Conservation (phyloP, 1,139 yeast species). For the Zygosaccharomyces sapae region DNA sequence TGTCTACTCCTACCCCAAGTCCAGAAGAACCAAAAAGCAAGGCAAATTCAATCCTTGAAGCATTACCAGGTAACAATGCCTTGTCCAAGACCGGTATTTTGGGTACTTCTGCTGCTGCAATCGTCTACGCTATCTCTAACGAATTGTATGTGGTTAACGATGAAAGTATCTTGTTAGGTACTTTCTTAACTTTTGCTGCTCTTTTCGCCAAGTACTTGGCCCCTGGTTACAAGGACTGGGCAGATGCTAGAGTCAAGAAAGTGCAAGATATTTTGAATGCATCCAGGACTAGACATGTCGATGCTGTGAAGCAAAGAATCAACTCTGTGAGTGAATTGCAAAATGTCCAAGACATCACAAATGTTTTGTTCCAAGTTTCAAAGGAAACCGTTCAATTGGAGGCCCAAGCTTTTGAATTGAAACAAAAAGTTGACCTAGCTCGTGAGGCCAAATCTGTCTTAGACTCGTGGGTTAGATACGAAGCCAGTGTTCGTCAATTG, state of each 20-base stretch:
- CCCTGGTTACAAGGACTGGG: slow-evolving; percentile 93
- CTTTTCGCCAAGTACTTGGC: slow-evolving; percentile 84
- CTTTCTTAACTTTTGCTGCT: slow-evolving; percentile 73
- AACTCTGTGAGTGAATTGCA: slow-evolving; percentile 80
- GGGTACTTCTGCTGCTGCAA: slow-evolving; percentile 93
- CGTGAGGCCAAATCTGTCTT: slow-evolving; percentile 89
- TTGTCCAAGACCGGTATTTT: slow-evolving; percentile 90
- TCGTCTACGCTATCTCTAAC: slow-evolving; percentile 88
- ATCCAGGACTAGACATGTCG: slow-evolving; percentile 85
- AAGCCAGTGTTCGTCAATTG: slow-evolving; percentile 91
- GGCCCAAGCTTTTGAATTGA: slow-evolving; percentile 87
- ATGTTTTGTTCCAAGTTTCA: slow-evolving; percentile 86
- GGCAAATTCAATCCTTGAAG: slow-evolving; percentile 85
- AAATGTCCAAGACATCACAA: slow-evolving; percentile 88
- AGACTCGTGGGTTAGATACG: slow-evolving; percentile 99
- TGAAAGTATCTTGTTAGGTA: slow-evolving; percentile 79
- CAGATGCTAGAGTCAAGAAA: slow-evolving; percentile 82
- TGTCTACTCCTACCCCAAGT: slow-evolving; percentile 50
- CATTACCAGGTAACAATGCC: slow-evolving; percentile 86
- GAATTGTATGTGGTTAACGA: slow-evolving; percentile 91
- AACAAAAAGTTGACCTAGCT: slow-evolving; percentile 85
- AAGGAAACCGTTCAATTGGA: slow-evolving; percentile 95
- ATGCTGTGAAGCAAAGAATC: slow-evolving; percentile 90
- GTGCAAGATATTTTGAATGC: slow-evolving; percentile 78
- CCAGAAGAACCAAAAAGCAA: slow-evolving; percentile 81